Base-by-base conservation (phyloP, 441 rosid genomes). In the Populus trichocarpa region DNA sequence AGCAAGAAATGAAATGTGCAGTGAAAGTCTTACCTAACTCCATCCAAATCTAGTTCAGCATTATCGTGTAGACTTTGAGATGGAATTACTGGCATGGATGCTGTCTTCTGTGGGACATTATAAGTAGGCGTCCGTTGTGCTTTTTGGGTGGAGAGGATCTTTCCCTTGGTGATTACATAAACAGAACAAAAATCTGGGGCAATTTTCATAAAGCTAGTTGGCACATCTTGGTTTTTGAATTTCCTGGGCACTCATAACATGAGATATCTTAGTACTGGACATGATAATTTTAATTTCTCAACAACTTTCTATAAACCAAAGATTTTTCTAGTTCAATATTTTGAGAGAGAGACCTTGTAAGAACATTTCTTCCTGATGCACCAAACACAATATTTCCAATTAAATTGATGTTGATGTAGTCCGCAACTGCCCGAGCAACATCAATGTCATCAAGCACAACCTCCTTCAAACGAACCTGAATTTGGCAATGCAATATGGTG, bases 101-200 rank as follows among this genome's bases (percentile, higher is more conserved):
- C 79, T 80, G 84, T 91, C 59, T 94, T 91, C 20, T 91, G 96
- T 59, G 80, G 18, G 26, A 85, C 85, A 61, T 88, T 81, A 73
- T 86, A 88, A 25, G 84, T 80, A 72, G 85, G 85, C 26, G 82
- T 80, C 20, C 93, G 85, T 33, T 85, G 92, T 11, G 97, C 94
- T 13, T 89, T 80, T 70, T 84, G 75, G 9, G 83, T 82, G 1
- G 93, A 77, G 10, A 78, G 53, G 30, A 90, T 79, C 85, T 90
- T 95, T 73, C 99, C 97, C 81, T 93, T 95, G 14, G 90, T 79
- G 78, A 95, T 91, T 16, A 95, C 92, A 64, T 85, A 90, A 2
- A 91, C 85, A 9, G 92, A 87, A 83, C 99, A 95, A 75, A 88
- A 93, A 64, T 90, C 93, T 13, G 93, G 99, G 0, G 90, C 87